Evolutionary conservation across 2,329 filamentous ascomycete species (phyloP), one percentile per base, ranked within the genome.

Genomic region (Fusarium pseudograminearum): DNA sequence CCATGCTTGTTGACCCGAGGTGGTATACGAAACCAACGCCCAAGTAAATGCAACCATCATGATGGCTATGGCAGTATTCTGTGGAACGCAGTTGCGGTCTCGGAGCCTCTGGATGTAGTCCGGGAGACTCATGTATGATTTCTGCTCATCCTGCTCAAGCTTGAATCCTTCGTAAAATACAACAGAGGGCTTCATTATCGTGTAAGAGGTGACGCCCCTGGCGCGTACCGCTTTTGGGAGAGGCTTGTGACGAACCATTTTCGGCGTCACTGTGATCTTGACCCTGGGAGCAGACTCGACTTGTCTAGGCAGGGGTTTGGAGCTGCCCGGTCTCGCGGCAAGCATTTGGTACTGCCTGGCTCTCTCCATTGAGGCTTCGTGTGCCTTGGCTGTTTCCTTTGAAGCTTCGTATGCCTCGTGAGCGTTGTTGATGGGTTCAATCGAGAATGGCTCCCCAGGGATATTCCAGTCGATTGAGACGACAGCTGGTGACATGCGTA

Each of bases 241-340:
- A 7, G 59, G 63, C 24, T 54, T 72, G 62, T 74, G 56, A 15
- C 70, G 72, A 42, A 67, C 46, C 24, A 79, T 73, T 22, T 63
- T 61, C 6, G 78, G 78, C 2, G 65, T 62, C 4, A 75, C 70
- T 4, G 73, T 74, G n/a, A 80, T 76, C 62, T 79, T 79, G 34
- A 80, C 72, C n/a, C 78, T 73, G 9, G 75, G 69, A 30, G 52
- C 30, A 40, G 56, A 71, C 4, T 45, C 30, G 15, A 62, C 53
- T 16, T 20, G 36, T 8, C 46, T 36, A 1, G 30, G n/a, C 4
- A 38, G 38, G 34, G 55, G 40, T 7, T n/a, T 47, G 14, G 51
- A 47, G 5, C 48, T 45, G 4, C 12, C 20, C 20, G 48, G 10
- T 30, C 52, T 41, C 41, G 14, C 14, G 8, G 16, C 3, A 24